Evolutionary conservation across 2,329 filamentous ascomycete species (phyloP).

Genomic region (Fulvia fulva): DNA sequence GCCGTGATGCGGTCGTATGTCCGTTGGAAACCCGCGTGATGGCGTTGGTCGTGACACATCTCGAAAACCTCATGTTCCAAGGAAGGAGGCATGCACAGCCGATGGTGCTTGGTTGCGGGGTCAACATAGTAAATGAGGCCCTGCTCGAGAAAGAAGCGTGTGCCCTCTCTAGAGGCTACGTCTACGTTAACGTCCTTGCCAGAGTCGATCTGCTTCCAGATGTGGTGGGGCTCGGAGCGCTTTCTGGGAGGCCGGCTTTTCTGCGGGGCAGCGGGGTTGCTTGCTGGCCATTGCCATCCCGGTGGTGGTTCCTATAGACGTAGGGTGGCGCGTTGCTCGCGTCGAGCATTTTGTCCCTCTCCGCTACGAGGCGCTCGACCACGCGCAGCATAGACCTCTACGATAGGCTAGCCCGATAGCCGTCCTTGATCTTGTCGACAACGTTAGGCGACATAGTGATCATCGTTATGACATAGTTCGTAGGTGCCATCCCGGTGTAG

Average conservation of each 20-base stretch:
- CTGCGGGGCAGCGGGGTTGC: no score
- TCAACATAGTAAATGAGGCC: constrained; percentile 2
- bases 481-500: no score
- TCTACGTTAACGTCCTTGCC: neutral
- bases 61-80: constrained; percentile 3
- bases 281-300: no score
- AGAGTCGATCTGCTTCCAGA: neutral
- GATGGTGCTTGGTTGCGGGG: neutral
- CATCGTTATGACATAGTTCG: no score
- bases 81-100: neutral
- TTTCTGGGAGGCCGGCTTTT: neutral
- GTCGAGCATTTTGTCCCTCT: neutral
- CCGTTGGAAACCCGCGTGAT: neutral
- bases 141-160: constrained; percentile 2
- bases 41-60: neutral
- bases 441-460: no score
- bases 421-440: neutral
- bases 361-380: neutral
- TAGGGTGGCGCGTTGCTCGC: no score
- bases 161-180: neutral
- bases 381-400: neutral
- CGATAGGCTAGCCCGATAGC: neutral
- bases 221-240: neutral
- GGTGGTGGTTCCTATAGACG: no score
- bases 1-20: neutral